These are phyloP conservation scores for Paramarasmius palmivorus DNA, from an alignment of 1,284 basidiomycete species.

Conservation along the genomic window DNA sequence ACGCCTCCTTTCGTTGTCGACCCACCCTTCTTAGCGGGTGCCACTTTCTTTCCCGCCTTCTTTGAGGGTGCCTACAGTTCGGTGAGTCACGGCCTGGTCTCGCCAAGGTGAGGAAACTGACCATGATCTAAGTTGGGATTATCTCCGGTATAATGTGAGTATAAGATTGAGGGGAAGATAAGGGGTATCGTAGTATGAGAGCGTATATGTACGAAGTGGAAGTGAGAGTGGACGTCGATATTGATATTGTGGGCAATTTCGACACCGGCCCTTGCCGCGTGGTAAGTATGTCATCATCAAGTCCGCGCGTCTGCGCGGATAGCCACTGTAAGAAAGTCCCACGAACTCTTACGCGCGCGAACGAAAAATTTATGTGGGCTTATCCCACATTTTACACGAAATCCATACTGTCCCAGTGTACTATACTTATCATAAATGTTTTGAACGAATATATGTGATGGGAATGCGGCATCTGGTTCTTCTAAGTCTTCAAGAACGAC, in stretches of 20 bases:
- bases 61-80: constrained; percentile 76
- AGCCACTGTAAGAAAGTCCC: too few relatives aligned
- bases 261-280: constrained; percentile 8
- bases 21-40: constrained; percentile 65
- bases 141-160: neutral
- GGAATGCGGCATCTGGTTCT: too few relatives aligned
- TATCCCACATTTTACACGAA: too few relatives aligned
- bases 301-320: neutral
- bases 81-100: neutral
- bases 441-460: too few relatives aligned
- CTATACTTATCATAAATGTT: too few relatives aligned
- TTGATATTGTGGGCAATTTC: neutral
- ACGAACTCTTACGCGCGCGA: too few relatives aligned
- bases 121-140: neutral
- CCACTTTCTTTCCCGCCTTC: constrained; percentile 88
- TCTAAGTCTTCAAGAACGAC: too few relatives aligned
- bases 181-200: constrained; percentile 4
- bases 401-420: too few relatives aligned
- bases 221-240: neutral
- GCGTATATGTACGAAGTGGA: constrained; percentile 1
- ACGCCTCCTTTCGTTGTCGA: constrained; percentile 58
- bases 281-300: neutral
- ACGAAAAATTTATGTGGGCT: too few relatives aligned
- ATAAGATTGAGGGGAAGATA: constrained; percentile 1
- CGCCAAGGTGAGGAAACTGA: neutral